These are phyloP conservation scores for Clonostachys solani DNA, from an alignment of 2,329 filamentous ascomycete genomes.

Conservation along the genomic window DNA sequence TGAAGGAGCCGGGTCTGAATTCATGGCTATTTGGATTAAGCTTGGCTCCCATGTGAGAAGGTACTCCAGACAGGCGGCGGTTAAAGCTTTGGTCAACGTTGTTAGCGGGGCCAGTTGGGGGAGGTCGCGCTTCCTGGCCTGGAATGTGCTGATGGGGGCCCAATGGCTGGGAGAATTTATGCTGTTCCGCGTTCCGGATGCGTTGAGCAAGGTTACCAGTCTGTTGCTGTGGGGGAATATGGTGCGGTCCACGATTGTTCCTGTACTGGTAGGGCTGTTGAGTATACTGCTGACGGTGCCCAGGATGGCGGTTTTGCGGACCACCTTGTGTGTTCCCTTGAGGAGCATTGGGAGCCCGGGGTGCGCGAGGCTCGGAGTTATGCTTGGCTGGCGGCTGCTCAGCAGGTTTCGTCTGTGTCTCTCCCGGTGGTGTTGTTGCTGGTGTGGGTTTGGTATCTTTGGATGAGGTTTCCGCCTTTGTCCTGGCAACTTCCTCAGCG, in stretches of 20 bases:
- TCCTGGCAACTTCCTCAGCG: conserved; percentile 57
- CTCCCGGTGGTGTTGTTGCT: conserved; percentile 22
- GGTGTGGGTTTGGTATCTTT: conserved; percentile 2
- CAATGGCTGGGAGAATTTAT: conserved; percentile 39
- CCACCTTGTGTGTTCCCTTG: conserved; percentile 17
- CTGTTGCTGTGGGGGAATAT: conserved; percentile 32
- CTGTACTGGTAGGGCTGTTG: conserved; percentile 43
- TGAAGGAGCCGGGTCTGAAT: conserved; percentile 82
- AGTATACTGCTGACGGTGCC: conserved; percentile 42
- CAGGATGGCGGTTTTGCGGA: conserved; percentile 35
- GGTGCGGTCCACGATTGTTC: conserved; percentile 40
- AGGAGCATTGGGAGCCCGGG: conserved; percentile 26
- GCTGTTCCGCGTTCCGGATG: conserved; percentile 47
- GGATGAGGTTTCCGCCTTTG: conserved; percentile 31
- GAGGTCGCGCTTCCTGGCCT: conserved; percentile 62
- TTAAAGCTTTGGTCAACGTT: conserved; percentile 41
- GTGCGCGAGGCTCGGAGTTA: conserved; percentile 18
- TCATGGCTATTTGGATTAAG: conserved; percentile 67
- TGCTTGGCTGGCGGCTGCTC: conserved; percentile 12
- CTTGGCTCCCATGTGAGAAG: conserved; percentile 48
- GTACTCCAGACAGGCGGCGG: conserved; percentile 46
- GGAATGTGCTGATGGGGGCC: conserved; percentile 44
- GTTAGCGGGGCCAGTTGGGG: conserved; percentile 70
- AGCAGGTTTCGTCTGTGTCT: conserved; percentile 17
- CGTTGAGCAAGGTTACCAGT: conserved; percentile 44